phyloP scores from a whole-genome alignment of 352 stramenopile species.

The Phytophthora rubi region DNA sequence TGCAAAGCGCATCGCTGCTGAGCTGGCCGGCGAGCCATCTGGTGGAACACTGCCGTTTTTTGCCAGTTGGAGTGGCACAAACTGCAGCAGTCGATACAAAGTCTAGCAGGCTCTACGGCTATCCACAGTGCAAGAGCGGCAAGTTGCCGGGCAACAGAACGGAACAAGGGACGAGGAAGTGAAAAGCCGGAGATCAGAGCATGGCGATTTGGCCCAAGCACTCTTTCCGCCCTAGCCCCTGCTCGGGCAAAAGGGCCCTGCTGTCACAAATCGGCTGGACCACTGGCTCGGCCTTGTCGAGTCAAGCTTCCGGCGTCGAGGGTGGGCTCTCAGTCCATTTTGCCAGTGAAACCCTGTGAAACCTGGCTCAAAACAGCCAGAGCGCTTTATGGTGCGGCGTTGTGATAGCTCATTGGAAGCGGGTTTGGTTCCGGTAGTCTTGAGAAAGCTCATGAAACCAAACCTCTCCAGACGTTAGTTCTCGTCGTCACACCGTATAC shows the following conservation, averaged over 20 bases:
- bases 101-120: conserved; percentile 31
- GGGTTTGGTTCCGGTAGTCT: no score
- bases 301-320: background rate
- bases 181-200: conserved; percentile 21
- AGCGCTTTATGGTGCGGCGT: background rate
- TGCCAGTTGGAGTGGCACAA: conserved; percentile 30
- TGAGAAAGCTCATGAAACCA: background rate
- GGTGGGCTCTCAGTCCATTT: no score
- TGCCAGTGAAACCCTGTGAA: background rate
- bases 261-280: background rate
- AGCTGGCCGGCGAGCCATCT: background rate
- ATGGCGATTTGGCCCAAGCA: background rate
- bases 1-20: background rate
- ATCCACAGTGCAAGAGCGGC: conserved; percentile 24
- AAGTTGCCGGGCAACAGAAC: background rate
- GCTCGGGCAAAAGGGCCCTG: background rate
- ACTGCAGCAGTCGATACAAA: conserved; percentile 20
- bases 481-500: background rate
- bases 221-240: conserved; percentile 15
- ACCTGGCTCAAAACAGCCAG: background rate
- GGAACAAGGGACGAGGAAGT: conserved; percentile 22
- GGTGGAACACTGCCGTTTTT: conserved; percentile 21
- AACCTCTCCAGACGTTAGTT: background rate
- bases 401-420: background rate
- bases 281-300: background rate